Conservation (phyloP, 805 yeast species). For the Metschnikowia drakensbergensis region DNA sequence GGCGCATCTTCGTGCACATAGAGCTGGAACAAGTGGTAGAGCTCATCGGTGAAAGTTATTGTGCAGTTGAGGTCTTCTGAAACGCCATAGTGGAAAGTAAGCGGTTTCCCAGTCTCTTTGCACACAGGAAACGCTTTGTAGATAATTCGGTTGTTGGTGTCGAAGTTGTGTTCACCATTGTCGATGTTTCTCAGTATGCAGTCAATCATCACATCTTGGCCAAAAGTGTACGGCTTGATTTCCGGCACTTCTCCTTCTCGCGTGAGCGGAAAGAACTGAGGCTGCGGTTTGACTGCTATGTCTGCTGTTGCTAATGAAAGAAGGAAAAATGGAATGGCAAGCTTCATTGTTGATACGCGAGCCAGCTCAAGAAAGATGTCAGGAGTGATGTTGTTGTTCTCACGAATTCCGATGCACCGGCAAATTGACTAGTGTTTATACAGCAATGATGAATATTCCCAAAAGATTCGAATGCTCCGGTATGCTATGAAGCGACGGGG, state of each 20-base stretch:
- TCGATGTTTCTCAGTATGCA: slow-evolving; percentile 70
- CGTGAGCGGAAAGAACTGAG: slow-evolving; percentile 36
- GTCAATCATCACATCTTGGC: slow-evolving; percentile 46
- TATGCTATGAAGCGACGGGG: not conserved
- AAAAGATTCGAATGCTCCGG: no score
- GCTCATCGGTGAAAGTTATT: slow-evolving; percentile 55
- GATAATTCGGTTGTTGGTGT: slow-evolving; percentile 54
- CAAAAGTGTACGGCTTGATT: slow-evolving; percentile 33
- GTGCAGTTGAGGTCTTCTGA: slow-evolving; percentile 58
- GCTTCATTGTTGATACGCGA: not conserved
- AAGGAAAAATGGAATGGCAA: not conserved
- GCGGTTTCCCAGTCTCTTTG: slow-evolving; percentile 59
- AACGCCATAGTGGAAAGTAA: slow-evolving; percentile 50
- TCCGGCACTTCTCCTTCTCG: slow-evolving; percentile 37
- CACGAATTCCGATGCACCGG: no score
- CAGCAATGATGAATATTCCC: no score
- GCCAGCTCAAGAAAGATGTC: no score
- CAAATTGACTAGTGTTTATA: no score
- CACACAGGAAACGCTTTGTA: slow-evolving; percentile 60
- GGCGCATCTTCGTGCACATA: slow-evolving; percentile 78
- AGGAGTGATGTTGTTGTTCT: no score
- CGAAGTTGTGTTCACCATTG: slow-evolving; percentile 72
- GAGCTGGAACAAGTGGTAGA: slow-evolving; percentile 65
- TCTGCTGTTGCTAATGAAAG: slow-evolving; percentile 1
- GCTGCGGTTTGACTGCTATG: not conserved